phyloP scores from a whole-genome alignment of 1,139 yeast species.

The Kodamaea alishanica region DNA sequence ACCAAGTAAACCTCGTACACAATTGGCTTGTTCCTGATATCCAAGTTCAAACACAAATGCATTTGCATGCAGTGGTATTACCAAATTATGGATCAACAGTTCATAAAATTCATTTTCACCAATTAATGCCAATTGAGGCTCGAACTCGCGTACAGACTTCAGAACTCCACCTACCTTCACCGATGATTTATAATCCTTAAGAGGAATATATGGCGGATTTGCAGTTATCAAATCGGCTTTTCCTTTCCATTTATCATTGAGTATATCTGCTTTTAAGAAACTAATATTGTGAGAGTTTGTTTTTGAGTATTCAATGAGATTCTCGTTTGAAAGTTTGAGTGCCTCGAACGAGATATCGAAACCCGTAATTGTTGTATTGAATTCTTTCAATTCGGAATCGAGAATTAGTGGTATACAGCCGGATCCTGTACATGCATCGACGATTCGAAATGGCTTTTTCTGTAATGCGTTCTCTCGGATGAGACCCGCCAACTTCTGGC shows the following conservation, averaged over 20 bases:
- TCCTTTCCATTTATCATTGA: slow-evolving; percentile 3
- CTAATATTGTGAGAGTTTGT: too few species aligned
- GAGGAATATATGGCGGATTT: slow-evolving; percentile 87
- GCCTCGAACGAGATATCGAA: slow-evolving; percentile 63
- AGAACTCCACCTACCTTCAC: slow-evolving; percentile 39
- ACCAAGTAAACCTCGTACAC: slow-evolving; percentile 15
- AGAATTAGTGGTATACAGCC: slow-evolving; percentile 77
- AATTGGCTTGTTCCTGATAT: slow-evolving; percentile 31
- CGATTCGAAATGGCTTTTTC: slow-evolving; percentile 21
- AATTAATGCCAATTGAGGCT: slow-evolving; percentile 72
- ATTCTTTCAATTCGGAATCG: slow-evolving; percentile 26
- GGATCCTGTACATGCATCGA: slow-evolving; percentile 87
- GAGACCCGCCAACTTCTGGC: slow-evolving; percentile 34
- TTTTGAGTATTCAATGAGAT: slow-evolving; percentile 20
- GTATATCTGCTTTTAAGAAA: too few species aligned
- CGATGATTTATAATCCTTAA: slow-evolving; percentile 32
- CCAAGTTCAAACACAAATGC: slow-evolving; percentile 46
- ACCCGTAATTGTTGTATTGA: slow-evolving; percentile 34
- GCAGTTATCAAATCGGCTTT: slow-evolving; percentile 57
- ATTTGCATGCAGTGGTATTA: slow-evolving; percentile 32
- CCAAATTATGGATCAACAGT: slow-evolving; percentile 46
- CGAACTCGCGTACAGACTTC: slow-evolving; percentile 63
- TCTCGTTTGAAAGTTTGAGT: slow-evolving; percentile 45
- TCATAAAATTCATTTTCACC: slow-evolving; percentile 73
- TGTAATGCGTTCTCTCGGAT: neutral